Base-by-base conservation (phyloP, 2,329 filamentous ascomycete genomes). In the Exophiala alcalophila region DNA sequence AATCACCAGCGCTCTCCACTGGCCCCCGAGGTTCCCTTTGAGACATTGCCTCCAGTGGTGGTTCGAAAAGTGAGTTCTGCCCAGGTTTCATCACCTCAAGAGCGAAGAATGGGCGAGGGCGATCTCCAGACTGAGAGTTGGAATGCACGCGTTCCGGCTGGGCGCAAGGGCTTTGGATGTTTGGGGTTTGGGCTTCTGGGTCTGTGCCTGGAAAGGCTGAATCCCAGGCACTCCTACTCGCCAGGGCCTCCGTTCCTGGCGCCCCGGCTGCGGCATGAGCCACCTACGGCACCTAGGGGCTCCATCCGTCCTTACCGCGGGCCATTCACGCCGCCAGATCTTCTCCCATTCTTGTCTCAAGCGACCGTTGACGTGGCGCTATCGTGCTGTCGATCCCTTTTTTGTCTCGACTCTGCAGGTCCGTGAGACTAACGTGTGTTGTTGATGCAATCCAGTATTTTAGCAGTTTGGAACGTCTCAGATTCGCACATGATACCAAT, bases 1-100 rank as follows among this genome's bases (percentile, higher is more conserved):
- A 36, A 15, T 40, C 41, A 44, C 34, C 38, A 41, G 34, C 43
- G 40, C 23, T 30, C 33, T 23, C 40, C 49, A 27, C 32, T 36
- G 14, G 27, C 47, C 21, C 42, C 44, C 30, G 47, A 51, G 21
- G 38, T 46, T 28, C 67, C 70, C 36, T 77, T 76, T 46, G 71
- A 77, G 51, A 68, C 70, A 27, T 63, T 79, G 8, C 76, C 76
- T 14, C 72, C 71, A 16, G 73, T 74, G 11, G 68, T 80, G 39
- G 68, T 73, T 56, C 68, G 76, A 61, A 80, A 80, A 66, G 76
- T 80, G 64, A 68, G 74, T 66, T 25, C 25, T n/a, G n/a, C n/a
- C n/a, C n/a, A n/a, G n/a, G n/a, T n/a, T n/a, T n/a, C n/a, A n/a
- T n/a, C n/a, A n/a, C n/a, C n/a, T n/a, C n/a, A n/a, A n/a, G n/a